phyloP scores from a whole-genome alignment of 441 rosid species.

The Croton setiger region DNA sequence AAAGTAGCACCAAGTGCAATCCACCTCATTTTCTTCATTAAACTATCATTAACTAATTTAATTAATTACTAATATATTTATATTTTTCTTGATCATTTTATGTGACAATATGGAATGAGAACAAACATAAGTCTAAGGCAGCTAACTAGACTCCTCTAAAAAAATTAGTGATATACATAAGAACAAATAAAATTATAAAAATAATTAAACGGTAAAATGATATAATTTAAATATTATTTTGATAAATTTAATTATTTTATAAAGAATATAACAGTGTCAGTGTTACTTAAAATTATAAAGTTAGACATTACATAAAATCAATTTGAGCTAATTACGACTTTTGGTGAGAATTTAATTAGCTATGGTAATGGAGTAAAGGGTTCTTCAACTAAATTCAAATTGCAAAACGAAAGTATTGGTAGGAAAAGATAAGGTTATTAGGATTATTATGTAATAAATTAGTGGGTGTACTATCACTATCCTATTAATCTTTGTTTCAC shows the following conservation, averaged over 20 bases:
- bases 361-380: too few species aligned
- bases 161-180: too few species aligned
- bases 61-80: too few species aligned
- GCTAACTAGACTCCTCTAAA: too few species aligned
- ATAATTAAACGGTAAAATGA: too few species aligned
- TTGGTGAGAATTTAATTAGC: not conserved
- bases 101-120: too few species aligned
- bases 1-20: not conserved
- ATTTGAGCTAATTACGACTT: constrained; percentile 1
- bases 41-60: not conserved
- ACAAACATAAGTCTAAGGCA: too few species aligned
- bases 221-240: too few species aligned
- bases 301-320: not conserved
- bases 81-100: not conserved
- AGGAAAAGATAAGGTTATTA: not conserved
- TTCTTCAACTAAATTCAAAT: not conserved
- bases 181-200: too few species aligned
- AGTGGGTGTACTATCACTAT: not conserved
- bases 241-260: not conserved
- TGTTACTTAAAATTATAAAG: too few species aligned
- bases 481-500: not conserved
- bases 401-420: not conserved
- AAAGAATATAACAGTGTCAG: not conserved
- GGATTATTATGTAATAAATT: not conserved
- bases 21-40: not conserved